Base-by-base conservation (phyloP, 805 yeast genomes). In the Saturnispora dispora region DNA sequence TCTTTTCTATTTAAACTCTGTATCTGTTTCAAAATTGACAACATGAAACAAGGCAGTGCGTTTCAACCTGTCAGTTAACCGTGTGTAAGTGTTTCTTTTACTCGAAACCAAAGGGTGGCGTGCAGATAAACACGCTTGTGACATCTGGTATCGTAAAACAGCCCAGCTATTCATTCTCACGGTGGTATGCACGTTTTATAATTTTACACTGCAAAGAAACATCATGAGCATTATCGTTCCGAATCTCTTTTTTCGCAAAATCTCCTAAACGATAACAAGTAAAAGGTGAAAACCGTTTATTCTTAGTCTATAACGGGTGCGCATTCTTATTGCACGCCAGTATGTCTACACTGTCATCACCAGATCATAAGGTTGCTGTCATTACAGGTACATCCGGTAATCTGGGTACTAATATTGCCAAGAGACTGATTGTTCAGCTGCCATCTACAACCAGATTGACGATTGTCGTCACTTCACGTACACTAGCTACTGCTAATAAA, bases 391-490 rank as follows among this genome's bases (percentile, higher is more conserved):
- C 72, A 3, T 63, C 64, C 13, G 77, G 85, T 61, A 89, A 87
- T 62, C 76, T 93, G 32, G 99, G 99, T 5, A 71, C 86, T 55
- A 86, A 88, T 59, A 85, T 89, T 23, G 96, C 95, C 9, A 81
- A 84, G 63, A 73, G 97, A 47, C 71, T 93, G 28, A 72, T 93
- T 6, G 83, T 81, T 51, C 75, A 77, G 41, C 64, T 79, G 3
- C 81, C 84, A 5, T 63, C 70, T 1, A 72, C 73, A 18, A 70
- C 71, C 8, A 72, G 84, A 53, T 61, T 93, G 46, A 89, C 96
- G 1, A 71, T 93, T 9, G 81, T 93, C 10, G 89, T 91, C 10
- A 90, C 98, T 0, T 86, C 96, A 4, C 74, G 99, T 58, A 87
- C 96, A 0, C 72, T 91, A 45, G 89, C 95, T 7, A 79, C 88